Evolutionary conservation across 139 green algal species (phyloP).

Genomic region (Tetradesmus obliquus): DNA sequence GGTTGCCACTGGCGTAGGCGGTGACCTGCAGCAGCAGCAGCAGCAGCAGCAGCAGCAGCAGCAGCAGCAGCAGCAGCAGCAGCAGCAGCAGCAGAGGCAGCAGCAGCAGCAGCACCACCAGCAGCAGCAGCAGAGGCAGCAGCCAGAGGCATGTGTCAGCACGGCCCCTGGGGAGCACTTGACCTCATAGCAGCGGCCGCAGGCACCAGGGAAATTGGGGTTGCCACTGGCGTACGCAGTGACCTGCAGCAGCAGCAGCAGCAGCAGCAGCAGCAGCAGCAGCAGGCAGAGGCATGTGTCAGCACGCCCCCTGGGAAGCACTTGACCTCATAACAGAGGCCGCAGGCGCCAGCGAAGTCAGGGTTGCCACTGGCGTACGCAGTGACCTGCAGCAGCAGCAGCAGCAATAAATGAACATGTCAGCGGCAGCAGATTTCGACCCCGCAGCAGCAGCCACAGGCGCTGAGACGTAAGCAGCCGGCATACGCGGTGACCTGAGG

Average conservation of each 20-base stretch:
- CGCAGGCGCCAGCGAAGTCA: neutral
- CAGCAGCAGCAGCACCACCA: neutral
- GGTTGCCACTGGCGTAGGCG: constrained; percentile 31
- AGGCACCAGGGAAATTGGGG: neutral
- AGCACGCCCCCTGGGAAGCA: too few relatives aligned
- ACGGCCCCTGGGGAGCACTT: neutral
- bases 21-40: neutral
- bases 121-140: neutral
- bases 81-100: neutral
- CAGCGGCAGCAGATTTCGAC: neutral
- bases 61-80: neutral
- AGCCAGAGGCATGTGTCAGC: neutral
- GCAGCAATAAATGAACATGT: neutral
- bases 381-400: neutral
- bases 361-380: neutral
- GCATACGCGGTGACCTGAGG: neutral
- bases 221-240: neutral
- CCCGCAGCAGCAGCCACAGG: neutral
- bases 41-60: neutral
- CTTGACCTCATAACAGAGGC: neutral
- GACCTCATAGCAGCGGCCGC: neutral
- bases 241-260: neutral
- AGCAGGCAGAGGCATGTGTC: too few relatives aligned
- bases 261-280: neutral
- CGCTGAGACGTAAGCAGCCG: neutral